Base-by-base conservation (phyloP, 2,329 filamentous ascomycete genomes). In the Penicillium sp. region DNA sequence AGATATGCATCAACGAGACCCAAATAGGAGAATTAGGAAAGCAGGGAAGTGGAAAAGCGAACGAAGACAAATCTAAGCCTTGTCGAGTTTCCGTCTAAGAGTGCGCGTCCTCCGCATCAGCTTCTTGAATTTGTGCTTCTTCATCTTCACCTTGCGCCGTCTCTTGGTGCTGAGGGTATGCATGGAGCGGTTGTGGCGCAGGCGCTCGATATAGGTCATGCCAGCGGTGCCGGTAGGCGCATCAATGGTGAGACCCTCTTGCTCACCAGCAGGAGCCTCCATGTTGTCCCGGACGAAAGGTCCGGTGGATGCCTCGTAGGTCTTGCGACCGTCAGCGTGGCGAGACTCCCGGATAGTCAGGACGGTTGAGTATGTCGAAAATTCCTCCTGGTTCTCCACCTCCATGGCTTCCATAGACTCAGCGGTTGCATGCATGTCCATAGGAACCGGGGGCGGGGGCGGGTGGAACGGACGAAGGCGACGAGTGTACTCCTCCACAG, bases 91-190 rank as follows among this genome's bases (percentile, higher is more conserved):
- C 70, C 91, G 86, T 70, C 93, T 87, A 79, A 91, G 75, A 71
- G 90, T 93, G 72, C 93, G 85, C 68, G 93, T 97, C 75, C 86
- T 84, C 81, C 88, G 90, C 89, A 96, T 91, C 63, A 97, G 80
- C 85, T 99, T 99, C 91, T 97, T 97, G 77, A 96, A 96, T 86
- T 99, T 99, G 84, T 97, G 93, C 85, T 97, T 99, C 89, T 99
- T 99, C 92, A 99, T 99, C 85, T 91, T 96, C 68, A 97, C 78
- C 79, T 94, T 95, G 69, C 91, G 82, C 76, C 96, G 91, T 73
- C 94, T 84, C 81, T 88, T 91, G 63, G 97, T 93, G 69, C 90
- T 96, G 70, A 99, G 91, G 58, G 91, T 84, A 55, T 87, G 77
- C 87, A 96, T 92, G 71, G 71, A 65, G 61, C 65, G 62, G 59